Evolutionary conservation across 108 stramenopile species (phyloP).

Genomic region (Skeletonema marinoi): DNA sequence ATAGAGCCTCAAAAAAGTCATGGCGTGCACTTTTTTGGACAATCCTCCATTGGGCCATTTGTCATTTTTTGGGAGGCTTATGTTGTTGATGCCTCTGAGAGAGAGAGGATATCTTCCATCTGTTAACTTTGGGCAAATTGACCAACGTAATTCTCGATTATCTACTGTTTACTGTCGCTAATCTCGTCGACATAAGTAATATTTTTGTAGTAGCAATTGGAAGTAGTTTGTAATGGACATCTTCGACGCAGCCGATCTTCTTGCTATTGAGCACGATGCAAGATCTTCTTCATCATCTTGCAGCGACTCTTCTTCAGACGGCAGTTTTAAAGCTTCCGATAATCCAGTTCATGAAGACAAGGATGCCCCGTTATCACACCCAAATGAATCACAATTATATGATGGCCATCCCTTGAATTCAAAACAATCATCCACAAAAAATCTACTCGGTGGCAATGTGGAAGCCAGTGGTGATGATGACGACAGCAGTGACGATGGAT

Average conservation of each 20-base stretch:
- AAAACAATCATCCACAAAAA: background rate
- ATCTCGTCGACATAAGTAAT: too few relatives aligned
- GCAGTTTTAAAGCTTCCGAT: background rate
- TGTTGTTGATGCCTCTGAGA: too few relatives aligned
- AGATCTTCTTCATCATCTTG: conserved; percentile 9
- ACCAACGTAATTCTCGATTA: too few relatives aligned
- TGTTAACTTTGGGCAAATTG: too few relatives aligned
- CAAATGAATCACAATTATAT: background rate
- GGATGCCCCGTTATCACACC: background rate
- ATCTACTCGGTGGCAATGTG: background rate
- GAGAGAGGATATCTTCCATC: too few relatives aligned
- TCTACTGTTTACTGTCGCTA: too few relatives aligned
- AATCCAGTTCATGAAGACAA: background rate
- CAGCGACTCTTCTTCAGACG: background rate
- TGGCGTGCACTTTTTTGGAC: too few relatives aligned
- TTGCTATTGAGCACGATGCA: conserved; percentile 30
- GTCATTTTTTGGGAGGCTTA: too few relatives aligned
- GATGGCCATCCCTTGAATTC: background rate
- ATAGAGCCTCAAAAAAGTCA: too few relatives aligned
- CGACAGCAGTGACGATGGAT: conserved; percentile 19
- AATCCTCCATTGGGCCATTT: too few relatives aligned
- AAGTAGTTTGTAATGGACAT: conserved; percentile 2
- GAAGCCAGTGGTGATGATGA: conserved; percentile 17
- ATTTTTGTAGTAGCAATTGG: too few relatives aligned
- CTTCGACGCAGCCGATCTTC: conserved; percentile 31